Evolutionary conservation across 75 land plant genomes (phyloP), one percentile per base, ranked within the genome.

Genomic region (Sequoia sempervirens): DNA sequence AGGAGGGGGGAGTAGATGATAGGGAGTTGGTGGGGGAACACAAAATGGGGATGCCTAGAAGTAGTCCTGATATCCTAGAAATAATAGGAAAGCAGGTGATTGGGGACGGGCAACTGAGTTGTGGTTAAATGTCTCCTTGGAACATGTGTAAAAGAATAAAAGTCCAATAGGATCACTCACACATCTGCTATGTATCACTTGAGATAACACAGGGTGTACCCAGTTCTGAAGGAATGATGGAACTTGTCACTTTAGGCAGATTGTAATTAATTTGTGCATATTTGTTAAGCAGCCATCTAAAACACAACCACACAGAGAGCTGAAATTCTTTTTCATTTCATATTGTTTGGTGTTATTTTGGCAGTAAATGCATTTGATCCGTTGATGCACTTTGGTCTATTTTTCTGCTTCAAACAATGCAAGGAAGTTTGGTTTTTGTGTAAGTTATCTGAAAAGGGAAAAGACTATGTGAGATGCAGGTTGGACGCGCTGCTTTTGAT

Each of bases 401-500:
- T 12, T 78, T 47, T 6, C 50, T 78, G 3, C 40, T 37, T 75
- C 11, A 38, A 38, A 37, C 26, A 40, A 20, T 78, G 80, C 30
- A 9, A 70, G 37, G 80, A 75, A 72, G 82, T 66, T 76, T 83
- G 15, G 66, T 52, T 82, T 11, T 11, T 43, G 80, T 78, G 12
- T 26, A 45, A 78, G 46, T 45, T 23, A 13, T 70, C 73, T 28
- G 36, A 70, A 70, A 70, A 70, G 37, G 14, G 15, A 32, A 70
- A 70, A 10, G 8, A 12, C 26, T 70, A 3, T 82, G 10, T 15
- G 14, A 41, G 82, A 12, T 45, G 52, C 81, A 94, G 94, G 82
- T 95, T 82, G 97, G 97, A 28, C 88, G 98, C 45, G 87, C 92
- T 69, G 90, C 87, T 37, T 96, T 96, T 81, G 98, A 94, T 85